Evolutionary conservation across 1,284 basidiomycete species (phyloP).

Genomic region (Vanrija pseudolonga): DNA sequence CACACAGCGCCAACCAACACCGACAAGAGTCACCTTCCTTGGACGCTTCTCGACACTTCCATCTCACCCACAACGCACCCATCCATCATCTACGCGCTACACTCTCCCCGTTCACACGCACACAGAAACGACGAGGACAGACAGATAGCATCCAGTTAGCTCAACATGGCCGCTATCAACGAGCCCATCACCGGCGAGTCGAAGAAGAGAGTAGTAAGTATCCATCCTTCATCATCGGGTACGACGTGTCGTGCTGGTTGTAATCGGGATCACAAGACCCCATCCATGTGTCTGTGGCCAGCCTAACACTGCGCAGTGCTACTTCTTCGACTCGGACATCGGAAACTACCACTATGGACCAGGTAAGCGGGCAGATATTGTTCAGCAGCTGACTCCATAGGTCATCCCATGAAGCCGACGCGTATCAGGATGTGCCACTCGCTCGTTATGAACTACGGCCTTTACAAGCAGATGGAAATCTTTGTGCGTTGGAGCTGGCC

Average conservation of each 20-base stretch:
- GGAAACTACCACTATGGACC: constrained; percentile 98
- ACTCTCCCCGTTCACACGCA: neutral
- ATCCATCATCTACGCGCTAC: neutral
- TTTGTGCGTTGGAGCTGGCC: constrained; percentile 62
- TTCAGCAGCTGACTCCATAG: constrained; percentile 11
- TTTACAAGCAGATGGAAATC: constrained; percentile 97
- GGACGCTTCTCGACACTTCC: too few relatives aligned
- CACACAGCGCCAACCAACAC: too few relatives aligned
- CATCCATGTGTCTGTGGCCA: neutral
- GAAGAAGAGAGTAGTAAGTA: constrained; percentile 79
- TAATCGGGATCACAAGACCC: neutral
- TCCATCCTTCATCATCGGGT: neutral
- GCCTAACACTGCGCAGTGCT: constrained; percentile 62
- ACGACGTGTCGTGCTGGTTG: neutral
- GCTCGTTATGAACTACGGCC: constrained; percentile 97
- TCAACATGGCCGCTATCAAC: constrained; percentile 49
- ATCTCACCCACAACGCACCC: too few relatives aligned
- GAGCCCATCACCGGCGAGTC: constrained; percentile 70
- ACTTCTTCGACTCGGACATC: constrained; percentile 98
- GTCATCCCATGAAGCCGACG: constrained; percentile 80
- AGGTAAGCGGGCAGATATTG: constrained; percentile 67
- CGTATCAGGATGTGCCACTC: constrained; percentile 99
- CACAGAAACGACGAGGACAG: too few relatives aligned
- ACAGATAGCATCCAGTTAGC: neutral
- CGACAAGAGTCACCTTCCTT: too few relatives aligned